Evolutionary conservation across 768 basidiomycete genomes (phyloP), one percentile per base, ranked within the genome.

Genomic region (Mrakia gelida): DNA sequence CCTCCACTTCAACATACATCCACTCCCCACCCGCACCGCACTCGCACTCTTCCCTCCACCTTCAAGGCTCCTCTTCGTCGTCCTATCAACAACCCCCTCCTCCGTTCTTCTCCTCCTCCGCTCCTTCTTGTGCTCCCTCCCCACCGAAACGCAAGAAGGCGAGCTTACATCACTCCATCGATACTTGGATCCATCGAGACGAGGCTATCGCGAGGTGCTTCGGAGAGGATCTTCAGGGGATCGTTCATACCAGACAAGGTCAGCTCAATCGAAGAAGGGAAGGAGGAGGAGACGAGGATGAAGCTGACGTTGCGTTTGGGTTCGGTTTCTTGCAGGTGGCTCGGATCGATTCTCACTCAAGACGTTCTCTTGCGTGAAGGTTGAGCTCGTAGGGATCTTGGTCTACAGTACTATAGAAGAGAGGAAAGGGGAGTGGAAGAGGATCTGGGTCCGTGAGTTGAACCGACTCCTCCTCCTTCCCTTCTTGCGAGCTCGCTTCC

Each of bases 381-480:
- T 70, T n/a, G 67, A 70, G 41, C 67, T 70, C 2, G 67, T 70
- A 8, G 67, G 67, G 18, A 38, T 70, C 18, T 38, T 70, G 34
- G 41, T 70, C 18, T 70, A 70, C 23, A 45, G 34, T 23, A 23
- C 26, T 0, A 18, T 26, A 18, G 67, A 70, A 0, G 67, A 38
- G 38, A 70, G n/a, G 67, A 70, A 41, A 18, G 67, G 45, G 1
- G 67, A 38, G 38, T 45, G n/a, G 67, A 70, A 41, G 67, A 34
- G 38, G 41, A n/a, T 13, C 5, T 70, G n/a, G 10, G 26, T 70
- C 34, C 34, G 67, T 70, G 16, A 70, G 67, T 41, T 10, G 41
- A 16, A 34, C 4, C 23, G 2, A 21, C 6, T 38, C 26, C 26
- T 43, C 21, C 67, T 68, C 67, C 67, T 38, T 41, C 38, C 11